A percentile compares a stretch with the other conserved stretches of the same genome.
Evolutionary conservation across 768 basidiomycete genomes (phyloP).

Genomic region (Tulasnella sp.): DNA sequence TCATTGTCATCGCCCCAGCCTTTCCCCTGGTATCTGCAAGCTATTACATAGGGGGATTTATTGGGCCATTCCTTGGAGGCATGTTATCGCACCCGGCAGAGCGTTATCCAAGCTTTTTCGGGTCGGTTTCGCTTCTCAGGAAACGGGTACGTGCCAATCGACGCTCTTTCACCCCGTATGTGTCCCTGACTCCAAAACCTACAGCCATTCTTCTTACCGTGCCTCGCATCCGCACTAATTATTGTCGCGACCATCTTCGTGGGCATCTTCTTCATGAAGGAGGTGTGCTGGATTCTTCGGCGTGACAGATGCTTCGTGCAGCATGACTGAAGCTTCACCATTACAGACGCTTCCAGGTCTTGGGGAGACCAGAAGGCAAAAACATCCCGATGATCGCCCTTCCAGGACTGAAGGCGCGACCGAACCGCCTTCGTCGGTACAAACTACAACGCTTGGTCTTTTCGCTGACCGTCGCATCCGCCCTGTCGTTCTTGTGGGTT

Average conservation of each 20-base stretch:
- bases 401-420: no score
- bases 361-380: not conserved
- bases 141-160: not conserved
- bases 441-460: not conserved
- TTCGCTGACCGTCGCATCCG: slow-evolving; percentile 25
- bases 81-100: slow-evolving; percentile 54
- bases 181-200: no score
- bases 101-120: slow-evolving; percentile 48
- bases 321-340: not conserved
- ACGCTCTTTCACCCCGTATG: not conserved
- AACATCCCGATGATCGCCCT: not conserved
- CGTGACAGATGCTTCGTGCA: not conserved
- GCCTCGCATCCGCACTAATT: slow-evolving; percentile 30
- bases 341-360: slow-evolving; percentile 15
- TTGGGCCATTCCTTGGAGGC: slow-evolving; percentile 47
- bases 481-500: slow-evolving; percentile 22
- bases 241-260: slow-evolving; percentile 21
- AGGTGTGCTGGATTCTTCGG: slow-evolving; percentile 5
- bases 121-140: slow-evolving; percentile 41
- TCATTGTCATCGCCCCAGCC: not conserved
- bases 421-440: not conserved
- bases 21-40: not conserved
- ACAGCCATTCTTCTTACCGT: slow-evolving; percentile 31
- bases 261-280: slow-evolving; percentile 26
- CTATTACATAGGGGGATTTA: slow-evolving; percentile 8